Conservation (phyloP, 2,329 filamentous ascomycete species). For the Trichoderma harzianum region DNA sequence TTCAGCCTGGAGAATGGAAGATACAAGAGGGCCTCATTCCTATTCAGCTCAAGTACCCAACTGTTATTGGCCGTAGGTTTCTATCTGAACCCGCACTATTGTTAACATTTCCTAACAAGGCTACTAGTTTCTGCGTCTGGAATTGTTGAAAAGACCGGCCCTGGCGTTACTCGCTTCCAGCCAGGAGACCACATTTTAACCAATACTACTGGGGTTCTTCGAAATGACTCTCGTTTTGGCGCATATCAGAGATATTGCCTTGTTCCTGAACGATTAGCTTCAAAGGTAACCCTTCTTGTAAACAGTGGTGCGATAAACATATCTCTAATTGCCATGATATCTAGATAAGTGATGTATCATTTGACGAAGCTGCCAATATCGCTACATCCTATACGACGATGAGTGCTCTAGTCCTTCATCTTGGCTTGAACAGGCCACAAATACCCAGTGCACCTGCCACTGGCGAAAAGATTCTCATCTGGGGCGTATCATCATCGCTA, state of each 20-base stretch:
- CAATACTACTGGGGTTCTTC: constrained; percentile 9
- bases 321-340: background rate
- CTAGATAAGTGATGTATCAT: background rate
- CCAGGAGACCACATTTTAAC: constrained; percentile 7
- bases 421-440: constrained; percentile 3
- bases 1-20: constrained; percentile 15
- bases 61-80: constrained; percentile 10
- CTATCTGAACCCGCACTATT: background rate
- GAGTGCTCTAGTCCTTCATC: constrained; percentile 16
- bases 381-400: background rate
- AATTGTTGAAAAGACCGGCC: constrained; percentile 5
- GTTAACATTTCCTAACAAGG: background rate
- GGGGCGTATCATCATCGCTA: constrained; percentile 15
- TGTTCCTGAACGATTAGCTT: background rate
- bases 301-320: background rate
- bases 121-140: constrained; percentile 9
- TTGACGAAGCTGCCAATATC: constrained; percentile 5
- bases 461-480: constrained; percentile 12
- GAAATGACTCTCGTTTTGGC: constrained; percentile 14
- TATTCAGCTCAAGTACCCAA: constrained; percentile 4
- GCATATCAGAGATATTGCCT: constrained; percentile 13
- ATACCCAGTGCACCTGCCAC: background rate
- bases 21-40: constrained; percentile 17
- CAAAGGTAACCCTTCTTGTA: background rate
- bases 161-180: background rate